phyloP scores from a whole-genome alignment of 2,329 filamentous ascomycete species.

The Teratosphaeria viscida region DNA sequence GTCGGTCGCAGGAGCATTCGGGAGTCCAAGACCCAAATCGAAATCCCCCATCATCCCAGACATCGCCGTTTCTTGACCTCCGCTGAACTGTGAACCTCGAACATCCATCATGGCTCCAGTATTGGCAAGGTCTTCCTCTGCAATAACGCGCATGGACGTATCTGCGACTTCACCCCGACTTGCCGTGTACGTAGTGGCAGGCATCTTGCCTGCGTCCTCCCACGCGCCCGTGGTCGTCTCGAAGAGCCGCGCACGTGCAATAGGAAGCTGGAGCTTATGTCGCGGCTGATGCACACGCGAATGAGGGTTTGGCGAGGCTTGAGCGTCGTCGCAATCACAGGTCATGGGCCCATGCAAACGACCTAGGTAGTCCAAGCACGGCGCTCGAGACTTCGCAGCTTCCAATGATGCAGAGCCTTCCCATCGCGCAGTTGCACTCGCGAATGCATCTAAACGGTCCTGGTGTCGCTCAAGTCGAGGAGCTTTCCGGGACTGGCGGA shows the following conservation, averaged over 20 bases:
- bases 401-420: not conserved
- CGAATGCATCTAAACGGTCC: not conserved
- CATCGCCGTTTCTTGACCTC: constrained; percentile 10
- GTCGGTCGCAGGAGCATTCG: not conserved
- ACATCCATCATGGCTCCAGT: constrained; percentile 25
- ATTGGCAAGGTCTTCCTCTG: constrained; percentile 4
- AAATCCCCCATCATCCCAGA: not conserved
- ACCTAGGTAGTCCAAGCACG: not conserved
- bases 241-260: constrained; percentile 18
- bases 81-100: constrained; percentile 13
- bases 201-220: constrained; percentile 22
- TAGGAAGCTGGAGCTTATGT: constrained; percentile 18
- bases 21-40: not conserved
- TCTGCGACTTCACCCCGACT: not conserved
- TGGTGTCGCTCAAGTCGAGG: not conserved
- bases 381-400: not conserved
- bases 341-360: not conserved
- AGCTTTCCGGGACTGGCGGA: too few relatives aligned
- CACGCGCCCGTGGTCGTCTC: constrained; percentile 20
- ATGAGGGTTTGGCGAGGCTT: not conserved
- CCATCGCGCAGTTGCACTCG: not conserved
- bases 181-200: constrained; percentile 9
- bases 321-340: not conserved
- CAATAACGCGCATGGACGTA: constrained; percentile 1
- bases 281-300: constrained; percentile 12